These are phyloP conservation scores for Sporothrix humicola DNA, from an alignment of 2,329 filamentous ascomycete genomes.

Conservation along the genomic window DNA sequence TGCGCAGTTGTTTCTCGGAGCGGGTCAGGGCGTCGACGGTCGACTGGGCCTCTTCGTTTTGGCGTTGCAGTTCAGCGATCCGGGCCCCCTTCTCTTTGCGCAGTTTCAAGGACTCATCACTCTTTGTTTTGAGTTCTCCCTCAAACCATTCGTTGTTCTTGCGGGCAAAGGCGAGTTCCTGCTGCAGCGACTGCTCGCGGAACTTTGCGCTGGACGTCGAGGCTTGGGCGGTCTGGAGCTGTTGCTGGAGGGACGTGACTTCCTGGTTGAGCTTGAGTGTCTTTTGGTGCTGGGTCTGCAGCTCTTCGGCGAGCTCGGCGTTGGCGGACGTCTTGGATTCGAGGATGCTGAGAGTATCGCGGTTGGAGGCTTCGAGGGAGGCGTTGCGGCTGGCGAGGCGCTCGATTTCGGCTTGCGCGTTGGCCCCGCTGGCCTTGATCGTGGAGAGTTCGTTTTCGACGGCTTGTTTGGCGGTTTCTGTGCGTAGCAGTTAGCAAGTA, in stretches of 20 bases:
- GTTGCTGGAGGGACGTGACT: slow-evolving; percentile 79
- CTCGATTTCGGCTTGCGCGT: slow-evolving; percentile 75
- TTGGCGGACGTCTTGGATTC: slow-evolving; percentile 89
- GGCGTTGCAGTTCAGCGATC: slow-evolving; percentile 84
- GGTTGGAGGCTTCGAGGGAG: slow-evolving; percentile 87
- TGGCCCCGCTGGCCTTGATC: slow-evolving; percentile 75
- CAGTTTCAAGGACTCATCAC: slow-evolving; percentile 82
- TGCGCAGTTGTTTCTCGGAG: slow-evolving; percentile 78
- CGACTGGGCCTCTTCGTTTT: slow-evolving; percentile 82
- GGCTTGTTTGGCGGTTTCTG: slow-evolving; percentile 73
- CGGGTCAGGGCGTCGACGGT: slow-evolving; percentile 78
- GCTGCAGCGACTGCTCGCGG: slow-evolving; percentile 85
- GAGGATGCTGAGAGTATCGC: slow-evolving; percentile 85
- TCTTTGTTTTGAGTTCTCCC: slow-evolving; percentile 87
- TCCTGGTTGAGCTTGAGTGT: slow-evolving; percentile 83
- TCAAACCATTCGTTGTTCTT: slow-evolving; percentile 95
- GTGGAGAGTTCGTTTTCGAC: slow-evolving; percentile 82
- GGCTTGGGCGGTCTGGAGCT: slow-evolving; percentile 80
- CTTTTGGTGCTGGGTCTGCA: slow-evolving; percentile 87
- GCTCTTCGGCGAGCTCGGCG: slow-evolving; percentile 82
- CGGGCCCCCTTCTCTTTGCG: slow-evolving; percentile 93
- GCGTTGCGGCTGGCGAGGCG: slow-evolving; percentile 81
- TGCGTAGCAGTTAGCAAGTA: no score
- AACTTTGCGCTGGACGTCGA: slow-evolving; percentile 83
- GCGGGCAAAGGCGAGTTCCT: slow-evolving; percentile 86